Evolutionary conservation across 176 grass and related monocot species (phyloP).

Genomic region (Aegilops longissima): DNA sequence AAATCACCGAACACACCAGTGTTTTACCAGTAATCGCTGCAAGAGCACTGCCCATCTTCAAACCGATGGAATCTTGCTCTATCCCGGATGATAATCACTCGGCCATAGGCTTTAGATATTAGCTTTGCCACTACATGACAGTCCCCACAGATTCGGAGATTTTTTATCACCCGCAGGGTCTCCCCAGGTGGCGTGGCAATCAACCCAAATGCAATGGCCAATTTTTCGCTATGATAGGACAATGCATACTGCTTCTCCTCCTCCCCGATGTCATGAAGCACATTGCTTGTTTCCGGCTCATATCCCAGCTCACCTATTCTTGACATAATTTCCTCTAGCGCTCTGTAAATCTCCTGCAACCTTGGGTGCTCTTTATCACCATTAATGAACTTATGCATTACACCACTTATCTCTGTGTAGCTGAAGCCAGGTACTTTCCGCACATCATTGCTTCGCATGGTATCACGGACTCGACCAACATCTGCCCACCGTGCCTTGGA

Average conservation of each 20-base stretch:
- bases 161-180: conserved; percentile 77
- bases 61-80: conserved; percentile 79
- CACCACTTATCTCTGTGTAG: conserved; percentile 69
- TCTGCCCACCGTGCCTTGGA: conserved; percentile 67
- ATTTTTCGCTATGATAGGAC: conserved; percentile 75
- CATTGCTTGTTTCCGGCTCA: conserved; percentile 73
- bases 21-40: conserved; percentile 83
- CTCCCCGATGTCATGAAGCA: conserved; percentile 79
- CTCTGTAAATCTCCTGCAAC: conserved; percentile 64
- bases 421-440: conserved; percentile 79
- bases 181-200: conserved; percentile 55
- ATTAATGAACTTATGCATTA: conserved; percentile 76
- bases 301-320: conserved; percentile 71
- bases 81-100: conserved; percentile 74
- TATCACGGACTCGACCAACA: conserved; percentile 65
- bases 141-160: conserved; percentile 81
- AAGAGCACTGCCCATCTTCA: conserved; percentile 72
- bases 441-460: conserved; percentile 73
- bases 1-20: background rate
- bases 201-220: conserved; percentile 82
- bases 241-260: conserved; percentile 85
- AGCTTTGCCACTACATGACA: conserved; percentile 83
- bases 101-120: conserved; percentile 68
- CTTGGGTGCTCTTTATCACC: conserved; percentile 62
- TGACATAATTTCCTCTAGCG: conserved; percentile 56